A percentile compares a stretch with the other conserved stretches of the same genome.
These are phyloP conservation scores for Coprinellus micaceus DNA, from an alignment of 768 basidiomycete species.

Conservation along the genomic window DNA sequence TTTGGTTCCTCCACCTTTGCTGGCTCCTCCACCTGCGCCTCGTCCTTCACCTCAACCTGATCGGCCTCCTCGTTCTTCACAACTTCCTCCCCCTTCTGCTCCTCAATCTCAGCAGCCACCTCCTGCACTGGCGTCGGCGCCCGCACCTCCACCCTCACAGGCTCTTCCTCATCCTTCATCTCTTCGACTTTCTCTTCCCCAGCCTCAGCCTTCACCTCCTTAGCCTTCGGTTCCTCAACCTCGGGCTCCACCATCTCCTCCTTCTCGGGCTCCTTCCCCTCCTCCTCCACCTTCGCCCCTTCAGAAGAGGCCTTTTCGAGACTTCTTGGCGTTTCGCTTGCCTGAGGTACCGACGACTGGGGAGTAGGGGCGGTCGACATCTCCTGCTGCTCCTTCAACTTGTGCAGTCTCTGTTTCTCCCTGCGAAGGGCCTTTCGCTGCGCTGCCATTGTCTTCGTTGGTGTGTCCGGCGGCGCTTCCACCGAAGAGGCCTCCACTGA, in stretches of 20 bases:
- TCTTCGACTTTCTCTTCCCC: not conserved
- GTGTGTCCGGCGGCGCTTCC: no score
- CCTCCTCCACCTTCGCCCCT: not conserved
- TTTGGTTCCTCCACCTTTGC: no score
- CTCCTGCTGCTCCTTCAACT: not conserved
- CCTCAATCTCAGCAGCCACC: constrained; percentile 2
- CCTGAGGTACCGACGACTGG: constrained; percentile 8
- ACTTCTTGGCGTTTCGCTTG: not conserved
- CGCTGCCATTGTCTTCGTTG: not conserved
- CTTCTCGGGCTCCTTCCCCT: constrained; percentile 11
- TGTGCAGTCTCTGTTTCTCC: not conserved
- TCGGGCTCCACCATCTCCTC: constrained; percentile 1
- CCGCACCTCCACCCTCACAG: constrained; percentile 9
- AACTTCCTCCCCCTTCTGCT: no score
- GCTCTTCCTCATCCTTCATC: constrained; percentile 4
- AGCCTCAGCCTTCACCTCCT: not conserved
- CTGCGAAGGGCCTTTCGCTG: not conserved
- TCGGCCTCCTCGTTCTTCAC: no score
- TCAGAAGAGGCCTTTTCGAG: not conserved
- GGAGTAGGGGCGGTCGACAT: constrained; percentile 4
- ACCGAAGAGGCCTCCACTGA: not conserved
- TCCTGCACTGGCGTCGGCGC: not conserved
- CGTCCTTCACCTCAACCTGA: no score
- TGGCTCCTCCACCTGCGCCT: no score
- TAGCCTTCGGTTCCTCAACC: constrained; percentile 5